phyloP scores from a whole-genome alignment of 202 grass and related monocot species.

The Bolboschoenoplectus hybrid region DNA sequence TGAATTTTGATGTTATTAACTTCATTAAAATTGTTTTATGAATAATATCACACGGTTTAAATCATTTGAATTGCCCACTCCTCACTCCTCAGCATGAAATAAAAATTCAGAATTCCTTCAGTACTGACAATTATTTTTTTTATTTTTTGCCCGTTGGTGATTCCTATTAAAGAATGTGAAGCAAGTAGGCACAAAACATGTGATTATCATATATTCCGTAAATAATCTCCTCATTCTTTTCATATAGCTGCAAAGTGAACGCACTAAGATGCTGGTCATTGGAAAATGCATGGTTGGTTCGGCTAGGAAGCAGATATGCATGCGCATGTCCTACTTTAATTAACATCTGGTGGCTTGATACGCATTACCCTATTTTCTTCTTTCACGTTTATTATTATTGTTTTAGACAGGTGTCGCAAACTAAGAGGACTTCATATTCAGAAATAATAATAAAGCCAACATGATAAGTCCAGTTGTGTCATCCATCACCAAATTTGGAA shows the following conservation, averaged over 20 bases:
- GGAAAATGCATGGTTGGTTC: background rate
- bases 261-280: slow-evolving; percentile 1
- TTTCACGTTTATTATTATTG: background rate
- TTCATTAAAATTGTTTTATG: too few species aligned
- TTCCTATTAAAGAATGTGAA: too few species aligned
- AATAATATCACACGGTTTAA: too few species aligned
- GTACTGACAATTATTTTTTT: too few species aligned
- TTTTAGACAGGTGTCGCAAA: slow-evolving; percentile 1
- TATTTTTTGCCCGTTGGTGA: too few species aligned
- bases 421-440: background rate
- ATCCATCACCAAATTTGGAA: slow-evolving; percentile 31
- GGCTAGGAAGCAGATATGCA: slow-evolving; percentile 14
- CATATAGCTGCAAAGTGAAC: background rate
- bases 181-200: too few species aligned
- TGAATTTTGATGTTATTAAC: too few species aligned
- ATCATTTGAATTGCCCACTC: too few species aligned
- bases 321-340: slow-evolving; percentile 8
- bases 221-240: too few species aligned
- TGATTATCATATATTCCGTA: too few species aligned
- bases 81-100: too few species aligned
- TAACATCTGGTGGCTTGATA: slow-evolving; percentile 25
- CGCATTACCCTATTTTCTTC: background rate
- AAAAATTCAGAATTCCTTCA: too few species aligned
- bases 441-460: background rate
- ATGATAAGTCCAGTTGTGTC: background rate